A percentile compares a stretch with the other conserved stretches of the same genome.
Conservation (phyloP, 768 basidiomycete species). For the Leccinum aurantiacum region DNA sequence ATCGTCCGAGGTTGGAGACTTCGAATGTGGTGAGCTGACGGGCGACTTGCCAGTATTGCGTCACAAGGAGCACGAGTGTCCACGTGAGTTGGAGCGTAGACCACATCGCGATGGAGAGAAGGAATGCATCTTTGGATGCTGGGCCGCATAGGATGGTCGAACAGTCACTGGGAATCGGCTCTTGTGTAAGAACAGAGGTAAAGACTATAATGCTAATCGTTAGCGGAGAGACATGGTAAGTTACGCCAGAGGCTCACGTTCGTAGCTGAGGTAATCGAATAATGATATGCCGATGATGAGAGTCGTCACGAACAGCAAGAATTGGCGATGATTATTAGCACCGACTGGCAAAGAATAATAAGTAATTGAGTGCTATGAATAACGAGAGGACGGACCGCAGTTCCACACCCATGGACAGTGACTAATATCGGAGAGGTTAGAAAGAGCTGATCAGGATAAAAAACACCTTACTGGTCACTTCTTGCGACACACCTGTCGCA, state of each 20-base stretch:
- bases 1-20: constrained; percentile 91
- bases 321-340: constrained; percentile 91
- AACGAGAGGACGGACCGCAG: constrained; percentile 60
- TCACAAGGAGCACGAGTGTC: constrained; percentile 84
- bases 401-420: constrained; percentile 99
- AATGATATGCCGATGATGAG: constrained; percentile 77
- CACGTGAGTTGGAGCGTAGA: constrained; percentile 92
- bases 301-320: constrained; percentile 86
- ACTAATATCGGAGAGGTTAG: constrained; percentile 40
- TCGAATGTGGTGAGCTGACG: constrained; percentile 96
- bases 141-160: constrained; percentile 58
- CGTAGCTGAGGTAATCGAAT: constrained; percentile 83
- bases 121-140: constrained; percentile 75
- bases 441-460: not conserved
- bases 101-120: constrained; percentile 81
- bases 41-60: constrained; percentile 90
- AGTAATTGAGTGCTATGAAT: not conserved
- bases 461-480: constrained; percentile 80
- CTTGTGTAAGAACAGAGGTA: constrained; percentile 35
- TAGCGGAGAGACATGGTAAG: not conserved
- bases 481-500: constrained; percentile 89
- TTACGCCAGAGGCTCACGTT: constrained; percentile 54
- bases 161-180: constrained; percentile 18
- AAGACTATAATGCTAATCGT: constrained; percentile 47
- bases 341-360: constrained; percentile 58